Percentiles rank a stretch among this genome's conserved stretches.
Evolutionary conservation across 179 eudicot species (phyloP).

Genomic region (Pouteria campechiana): DNA sequence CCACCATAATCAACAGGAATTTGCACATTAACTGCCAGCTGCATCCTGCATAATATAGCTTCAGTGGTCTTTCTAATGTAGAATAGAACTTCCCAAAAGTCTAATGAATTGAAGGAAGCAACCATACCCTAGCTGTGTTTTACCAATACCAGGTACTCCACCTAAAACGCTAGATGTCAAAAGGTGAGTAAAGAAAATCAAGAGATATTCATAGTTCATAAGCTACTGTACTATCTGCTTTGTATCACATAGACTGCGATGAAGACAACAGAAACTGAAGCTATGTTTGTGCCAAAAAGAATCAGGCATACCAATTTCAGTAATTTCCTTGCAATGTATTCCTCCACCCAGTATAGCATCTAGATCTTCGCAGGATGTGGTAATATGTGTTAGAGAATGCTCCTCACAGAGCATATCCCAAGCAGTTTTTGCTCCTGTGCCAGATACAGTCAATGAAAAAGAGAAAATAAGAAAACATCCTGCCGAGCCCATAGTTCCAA

Average conservation of each 20-base stretch:
- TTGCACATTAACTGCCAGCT: constrained; percentile 91
- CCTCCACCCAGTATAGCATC: constrained; percentile 87
- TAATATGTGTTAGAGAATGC: constrained; percentile 40
- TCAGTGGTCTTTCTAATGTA: no score
- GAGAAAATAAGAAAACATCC: no score
- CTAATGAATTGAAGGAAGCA: neutral
- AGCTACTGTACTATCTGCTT: no score
- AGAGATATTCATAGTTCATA: neutral
- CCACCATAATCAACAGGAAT: constrained; percentile 78
- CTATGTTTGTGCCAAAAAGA: neutral
- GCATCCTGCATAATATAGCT: constrained; percentile 61
- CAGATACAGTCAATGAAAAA: no score
- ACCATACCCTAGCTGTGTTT: constrained; percentile 88
- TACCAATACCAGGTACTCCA: constrained; percentile 95
- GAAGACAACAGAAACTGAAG: neutral
- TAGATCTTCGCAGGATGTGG: constrained; percentile 77
- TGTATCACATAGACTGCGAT: no score
- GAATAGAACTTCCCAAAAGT: neutral
- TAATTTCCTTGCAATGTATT: constrained; percentile 82
- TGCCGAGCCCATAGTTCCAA: no score
- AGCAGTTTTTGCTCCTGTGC: constrained; percentile 76
- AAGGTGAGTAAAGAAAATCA: neutral
- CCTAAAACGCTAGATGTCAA: constrained; percentile 30
- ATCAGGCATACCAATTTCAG: constrained; percentile 72
- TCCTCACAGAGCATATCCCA: constrained; percentile 86